Percentiles rank a stretch among this genome's conserved stretches.
These are phyloP conservation scores for Aspergillus sp. DNA, from an alignment of 2,329 filamentous ascomycete genomes.

Conservation along the genomic window DNA sequence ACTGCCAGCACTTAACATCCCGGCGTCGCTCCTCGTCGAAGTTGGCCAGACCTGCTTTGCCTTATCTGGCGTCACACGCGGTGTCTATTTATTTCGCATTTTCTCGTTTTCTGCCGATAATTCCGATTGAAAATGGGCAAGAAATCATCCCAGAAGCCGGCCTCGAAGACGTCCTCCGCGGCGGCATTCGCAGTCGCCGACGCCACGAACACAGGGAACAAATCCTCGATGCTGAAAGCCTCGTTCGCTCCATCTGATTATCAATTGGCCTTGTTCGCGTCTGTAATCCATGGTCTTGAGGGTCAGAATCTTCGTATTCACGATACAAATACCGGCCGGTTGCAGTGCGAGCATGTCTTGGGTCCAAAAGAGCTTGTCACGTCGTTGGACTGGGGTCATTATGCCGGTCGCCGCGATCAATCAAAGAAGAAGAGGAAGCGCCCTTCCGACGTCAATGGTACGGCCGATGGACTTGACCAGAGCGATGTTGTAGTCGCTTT, in stretches of 20 bases:
- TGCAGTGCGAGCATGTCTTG: constrained; percentile 52
- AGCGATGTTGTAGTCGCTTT: constrained; percentile 50
- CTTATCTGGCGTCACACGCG: constrained; percentile 1
- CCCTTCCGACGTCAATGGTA: constrained; percentile 42
- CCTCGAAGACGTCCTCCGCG: constrained; percentile 46
- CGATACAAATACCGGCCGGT: constrained; percentile 49
- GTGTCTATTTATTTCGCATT: constrained; percentile 3
- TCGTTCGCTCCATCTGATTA: constrained; percentile 52
- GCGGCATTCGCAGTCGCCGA: constrained; percentile 38
- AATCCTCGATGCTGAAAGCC: constrained; percentile 50
- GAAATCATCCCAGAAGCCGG: constrained; percentile 43
- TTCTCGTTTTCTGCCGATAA: constrained; percentile 2
- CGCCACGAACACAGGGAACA: constrained; percentile 38
- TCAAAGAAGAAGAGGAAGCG: constrained; percentile 55
- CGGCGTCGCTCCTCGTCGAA: constrained; percentile 20
- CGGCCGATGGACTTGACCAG: constrained; percentile 31
- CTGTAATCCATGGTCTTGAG: constrained; percentile 54
- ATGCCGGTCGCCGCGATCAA: constrained; percentile 34
- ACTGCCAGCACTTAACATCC: constrained; percentile 25
- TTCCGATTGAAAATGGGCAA: constrained; percentile 43
- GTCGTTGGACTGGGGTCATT: constrained; percentile 53
- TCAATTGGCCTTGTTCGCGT: constrained; percentile 54
- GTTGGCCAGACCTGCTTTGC: constrained; percentile 7
- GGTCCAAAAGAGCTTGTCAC: constrained; percentile 48
- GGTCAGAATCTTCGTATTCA: constrained; percentile 54